Evolutionary conservation across 139 green algal genomes (phyloP).

Genomic region (Chlamydomonas applanata): DNA sequence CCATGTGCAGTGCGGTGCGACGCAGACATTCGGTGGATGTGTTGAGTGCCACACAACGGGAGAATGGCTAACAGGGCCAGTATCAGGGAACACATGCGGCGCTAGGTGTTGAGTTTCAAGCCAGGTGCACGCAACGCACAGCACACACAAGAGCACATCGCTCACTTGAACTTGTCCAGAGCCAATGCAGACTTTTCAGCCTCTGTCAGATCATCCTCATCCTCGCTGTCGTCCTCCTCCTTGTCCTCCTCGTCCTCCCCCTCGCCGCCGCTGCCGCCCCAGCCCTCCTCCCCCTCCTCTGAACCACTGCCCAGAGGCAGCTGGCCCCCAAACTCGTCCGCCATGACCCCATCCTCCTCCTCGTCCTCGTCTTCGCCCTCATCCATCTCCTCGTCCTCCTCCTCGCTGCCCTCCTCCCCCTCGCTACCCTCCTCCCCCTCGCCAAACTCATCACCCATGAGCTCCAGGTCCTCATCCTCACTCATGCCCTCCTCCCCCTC

Average conservation of each 20-base stretch:
- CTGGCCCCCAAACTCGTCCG: background rate
- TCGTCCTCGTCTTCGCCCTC: background rate
- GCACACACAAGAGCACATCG: too few species aligned
- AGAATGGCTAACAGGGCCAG: too few species aligned
- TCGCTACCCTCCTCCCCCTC: conserved; percentile 16
- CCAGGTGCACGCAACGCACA: too few species aligned
- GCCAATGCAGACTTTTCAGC: conserved; percentile 48
- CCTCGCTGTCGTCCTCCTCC: conserved; percentile 31
- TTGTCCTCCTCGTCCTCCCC: conserved; percentile 15
- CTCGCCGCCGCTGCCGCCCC: background rate
- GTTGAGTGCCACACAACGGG: too few species aligned
- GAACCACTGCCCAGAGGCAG: background rate
- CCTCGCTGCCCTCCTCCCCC: conserved; percentile 22
- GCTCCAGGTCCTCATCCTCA: conserved; percentile 11
- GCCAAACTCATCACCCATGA: conserved; percentile 15
- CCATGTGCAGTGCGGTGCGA: too few species aligned
- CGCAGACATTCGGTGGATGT: too few species aligned
- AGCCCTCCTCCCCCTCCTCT: conserved; percentile 3
- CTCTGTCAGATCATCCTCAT: conserved; percentile 53
- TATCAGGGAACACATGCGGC: too few species aligned
- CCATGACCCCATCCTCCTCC: conserved; percentile 5
- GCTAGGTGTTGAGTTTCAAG: too few species aligned
- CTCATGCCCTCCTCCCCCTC: conserved; percentile 10
- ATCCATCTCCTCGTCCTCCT: conserved; percentile 6
- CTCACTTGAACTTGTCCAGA: conserved; percentile 60